phyloP scores from a whole-genome alignment of 768 basidiomycete species.

The Tubosaeta brunneosetosa region DNA sequence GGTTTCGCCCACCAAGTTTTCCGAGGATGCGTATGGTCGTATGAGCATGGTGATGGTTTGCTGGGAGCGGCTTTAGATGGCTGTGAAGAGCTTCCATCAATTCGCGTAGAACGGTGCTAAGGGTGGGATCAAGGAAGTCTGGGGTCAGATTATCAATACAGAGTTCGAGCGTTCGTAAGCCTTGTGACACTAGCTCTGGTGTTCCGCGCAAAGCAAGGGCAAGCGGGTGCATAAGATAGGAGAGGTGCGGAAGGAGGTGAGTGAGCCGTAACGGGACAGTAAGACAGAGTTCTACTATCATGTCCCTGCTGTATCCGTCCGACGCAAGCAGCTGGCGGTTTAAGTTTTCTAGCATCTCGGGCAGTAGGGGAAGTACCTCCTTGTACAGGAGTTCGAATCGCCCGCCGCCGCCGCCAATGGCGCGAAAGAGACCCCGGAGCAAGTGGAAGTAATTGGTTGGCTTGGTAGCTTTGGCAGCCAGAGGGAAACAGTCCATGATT shows the following conservation, averaged over 20 bases:
- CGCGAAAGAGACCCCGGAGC: constrained; percentile 87
- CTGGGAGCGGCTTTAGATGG: constrained; percentile 85
- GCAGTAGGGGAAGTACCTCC: constrained; percentile 91
- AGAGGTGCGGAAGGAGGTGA: constrained; percentile 90
- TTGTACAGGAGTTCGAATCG: constrained; percentile 93
- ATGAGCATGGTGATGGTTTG: constrained; percentile 85
- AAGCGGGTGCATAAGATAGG: constrained; percentile 94
- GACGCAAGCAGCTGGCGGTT: constrained; percentile 86
- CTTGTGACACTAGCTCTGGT: constrained; percentile 90
- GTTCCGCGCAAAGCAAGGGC: constrained; percentile 85
- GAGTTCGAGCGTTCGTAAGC: constrained; percentile 92
- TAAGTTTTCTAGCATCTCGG: constrained; percentile 94
- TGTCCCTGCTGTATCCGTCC: constrained; percentile 77
- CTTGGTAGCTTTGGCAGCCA: constrained; percentile 87
- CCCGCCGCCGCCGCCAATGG: constrained; percentile 87
- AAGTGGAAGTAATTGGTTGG: constrained; percentile 92
- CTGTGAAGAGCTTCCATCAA: constrained; percentile 93
- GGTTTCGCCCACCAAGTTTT: constrained; percentile 92
- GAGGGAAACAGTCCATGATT: constrained; percentile 93
- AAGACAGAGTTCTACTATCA: constrained; percentile 95
- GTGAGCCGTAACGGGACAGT: constrained; percentile 95
- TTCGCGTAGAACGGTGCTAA: constrained; percentile 87
- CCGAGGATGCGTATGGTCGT: constrained; percentile 95
- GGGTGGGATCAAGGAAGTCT: constrained; percentile 95
- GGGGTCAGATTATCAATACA: constrained; percentile 98